Evolutionary conservation across 2,329 filamentous ascomycete genomes (phyloP), one percentile per base, ranked within the genome.

Genomic region (Hysterium pulicare): DNA sequence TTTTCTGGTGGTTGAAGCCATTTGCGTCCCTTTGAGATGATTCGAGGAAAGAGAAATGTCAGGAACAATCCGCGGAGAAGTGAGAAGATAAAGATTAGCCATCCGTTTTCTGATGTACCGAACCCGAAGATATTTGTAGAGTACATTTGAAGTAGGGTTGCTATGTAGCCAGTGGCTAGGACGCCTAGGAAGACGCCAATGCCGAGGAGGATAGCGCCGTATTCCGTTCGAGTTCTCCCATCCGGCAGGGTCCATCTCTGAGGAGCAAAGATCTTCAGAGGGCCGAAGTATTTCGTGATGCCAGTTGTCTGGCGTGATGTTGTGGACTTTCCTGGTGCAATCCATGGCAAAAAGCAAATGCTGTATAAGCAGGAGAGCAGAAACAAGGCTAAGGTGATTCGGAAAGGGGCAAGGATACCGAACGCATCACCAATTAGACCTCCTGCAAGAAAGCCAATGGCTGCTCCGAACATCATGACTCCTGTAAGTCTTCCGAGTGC

Each of bases 121-220:
- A 75, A 75, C 5, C 58, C 59, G 44, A 73, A 72, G 2, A 66
- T 57, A 20, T 72, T 66, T 0, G 71, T 74, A 4, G 69, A 62
- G 50, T 72, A 75, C 66, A 75, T 71, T 41, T 75, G 72, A 0
- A 75, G 62, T 9, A 87, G 66, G 0, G 79, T 71, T 0, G 81
- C 79, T 0, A 83, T 82, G 42, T 85, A 87, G 2, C 81, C 82
- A 0, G 84, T 86, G 0, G 84, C 83, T 2, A 86, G 71, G 57
- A 87, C 82, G 0, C 79, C 83, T 0, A 84, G 64, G 45, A 86
- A 87, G 2, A 85, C 81, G 1, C 84, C 84, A 0, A 72, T 65
- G 16, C 81, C 83, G 3, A 87, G 73, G 1, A 86, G 76, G 3
- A 84, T 63, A 0, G 84, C 73, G 1, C 84, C 83, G 19, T 79